phyloP scores from a whole-genome alignment of 1,284 basidiomycete genomes.

The Sparassis latifolia region DNA sequence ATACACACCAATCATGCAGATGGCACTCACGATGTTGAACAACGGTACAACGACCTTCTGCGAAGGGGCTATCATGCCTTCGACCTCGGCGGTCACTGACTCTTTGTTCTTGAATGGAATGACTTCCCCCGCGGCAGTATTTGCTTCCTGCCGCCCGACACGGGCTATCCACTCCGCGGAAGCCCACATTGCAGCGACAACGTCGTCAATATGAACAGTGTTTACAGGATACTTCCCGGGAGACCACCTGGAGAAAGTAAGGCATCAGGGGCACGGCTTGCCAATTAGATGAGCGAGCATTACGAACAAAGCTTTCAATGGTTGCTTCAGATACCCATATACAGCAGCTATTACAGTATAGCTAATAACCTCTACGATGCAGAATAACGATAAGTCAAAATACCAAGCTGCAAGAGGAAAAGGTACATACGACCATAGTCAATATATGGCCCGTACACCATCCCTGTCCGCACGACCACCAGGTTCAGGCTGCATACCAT shows the following conservation, averaged over 20 bases:
- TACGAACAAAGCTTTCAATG: constrained; percentile 80
- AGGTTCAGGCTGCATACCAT: constrained; percentile 59
- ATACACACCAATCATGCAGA: background rate
- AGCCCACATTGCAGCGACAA: constrained; percentile 71
- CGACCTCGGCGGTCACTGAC: constrained; percentile 53
- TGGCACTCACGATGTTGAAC: constrained; percentile 67
- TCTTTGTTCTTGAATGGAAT: constrained; percentile 71
- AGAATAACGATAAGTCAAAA: constrained; percentile 14
- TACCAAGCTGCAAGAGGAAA: constrained; percentile 3
- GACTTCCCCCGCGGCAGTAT: constrained; percentile 58
- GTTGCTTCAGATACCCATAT: constrained; percentile 78
- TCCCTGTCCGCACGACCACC: constrained; percentile 67
- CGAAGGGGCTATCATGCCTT: constrained; percentile 52
- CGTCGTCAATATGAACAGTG: constrained; percentile 75
- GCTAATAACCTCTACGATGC: constrained; percentile 33
- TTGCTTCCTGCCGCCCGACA: constrained; percentile 56
- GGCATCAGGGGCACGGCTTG: background rate
- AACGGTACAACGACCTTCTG: constrained; percentile 63
- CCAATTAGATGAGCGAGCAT: background rate
- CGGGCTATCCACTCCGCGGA: constrained; percentile 68
- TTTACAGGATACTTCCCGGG: constrained; percentile 77
- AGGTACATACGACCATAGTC: constrained; percentile 43
- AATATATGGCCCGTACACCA: constrained; percentile 72
- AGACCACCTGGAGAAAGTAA: constrained; percentile 45
- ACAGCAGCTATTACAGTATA: constrained; percentile 76